These are phyloP conservation scores for Pleurotus djamor DNA, from an alignment of 768 basidiomycete species.

Conservation along the genomic window DNA sequence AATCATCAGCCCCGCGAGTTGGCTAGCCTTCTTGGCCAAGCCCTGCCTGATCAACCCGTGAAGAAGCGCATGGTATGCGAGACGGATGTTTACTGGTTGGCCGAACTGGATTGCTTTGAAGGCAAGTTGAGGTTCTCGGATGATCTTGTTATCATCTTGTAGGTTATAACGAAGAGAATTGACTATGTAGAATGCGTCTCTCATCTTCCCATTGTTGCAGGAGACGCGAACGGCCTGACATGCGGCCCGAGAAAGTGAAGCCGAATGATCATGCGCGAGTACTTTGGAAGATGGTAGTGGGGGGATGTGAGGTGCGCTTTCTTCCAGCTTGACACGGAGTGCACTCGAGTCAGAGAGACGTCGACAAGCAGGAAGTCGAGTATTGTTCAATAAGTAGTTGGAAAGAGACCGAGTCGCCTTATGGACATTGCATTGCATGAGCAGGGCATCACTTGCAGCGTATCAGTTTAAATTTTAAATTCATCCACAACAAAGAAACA, in stretches of 20 bases:
- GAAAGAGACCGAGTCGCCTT: constrained; percentile 42
- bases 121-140: constrained; percentile 16
- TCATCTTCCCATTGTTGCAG: constrained; percentile 35
- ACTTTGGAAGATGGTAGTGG: background rate
- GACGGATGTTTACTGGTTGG: constrained; percentile 49
- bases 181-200: constrained; percentile 55
- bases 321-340: background rate
- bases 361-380: constrained; percentile 6
- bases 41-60: constrained; percentile 62
- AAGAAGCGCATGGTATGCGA: constrained; percentile 62
- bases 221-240: constrained; percentile 51
- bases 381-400: constrained; percentile 6
- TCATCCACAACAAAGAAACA: background rate
- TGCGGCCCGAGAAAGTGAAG: constrained; percentile 21
- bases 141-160: constrained; percentile 9
- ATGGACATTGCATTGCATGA: constrained; percentile 71
- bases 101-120: constrained; percentile 46
- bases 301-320: background rate
- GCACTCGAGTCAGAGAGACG: constrained; percentile 7
- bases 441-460: constrained; percentile 51
- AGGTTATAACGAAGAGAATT: constrained; percentile 52
- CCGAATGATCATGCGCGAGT: constrained; percentile 7
- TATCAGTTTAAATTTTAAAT: constrained; percentile 7
- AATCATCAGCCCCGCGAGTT: constrained; percentile 52
- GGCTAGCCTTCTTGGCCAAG: constrained; percentile 42